Evolutionary conservation across 2,329 filamentous ascomycete species (phyloP).

Genomic region (Fusarium gaditjirri): DNA sequence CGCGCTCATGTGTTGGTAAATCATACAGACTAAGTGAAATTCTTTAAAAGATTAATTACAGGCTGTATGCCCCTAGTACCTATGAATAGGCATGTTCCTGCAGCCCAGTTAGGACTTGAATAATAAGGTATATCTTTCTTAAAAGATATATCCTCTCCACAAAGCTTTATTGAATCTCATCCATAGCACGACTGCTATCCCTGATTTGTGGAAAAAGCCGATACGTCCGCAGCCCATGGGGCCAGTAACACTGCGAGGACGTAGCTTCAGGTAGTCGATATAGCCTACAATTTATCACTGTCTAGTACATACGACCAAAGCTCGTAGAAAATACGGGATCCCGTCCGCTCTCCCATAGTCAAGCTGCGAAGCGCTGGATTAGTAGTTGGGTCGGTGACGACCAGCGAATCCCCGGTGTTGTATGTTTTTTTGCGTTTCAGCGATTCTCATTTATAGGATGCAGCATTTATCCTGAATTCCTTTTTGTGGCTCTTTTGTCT

Average conservation of each 20-base stretch:
- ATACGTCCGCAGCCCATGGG: background rate
- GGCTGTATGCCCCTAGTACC: no score
- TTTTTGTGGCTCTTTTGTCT: background rate
- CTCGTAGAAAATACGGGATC: background rate
- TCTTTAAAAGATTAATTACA: no score
- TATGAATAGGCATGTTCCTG: no score
- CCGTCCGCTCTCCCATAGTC: background rate
- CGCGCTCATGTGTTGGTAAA: no score
- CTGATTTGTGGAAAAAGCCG: no score
- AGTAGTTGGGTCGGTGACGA: background rate
- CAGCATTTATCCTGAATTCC: fast-evolving
- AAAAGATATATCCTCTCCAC: no score
- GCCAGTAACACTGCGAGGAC: background rate
- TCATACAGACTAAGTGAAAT: no score
- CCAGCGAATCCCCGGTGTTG: slow-evolving; percentile 1
- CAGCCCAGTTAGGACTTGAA: no score
- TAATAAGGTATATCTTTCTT: no score
- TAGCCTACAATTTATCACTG: fast-evolving
- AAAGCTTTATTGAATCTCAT: no score
- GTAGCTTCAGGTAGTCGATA: fast-evolving
- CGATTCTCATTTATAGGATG: fast-evolving
- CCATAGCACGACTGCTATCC: no score
- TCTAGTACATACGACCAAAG: background rate
- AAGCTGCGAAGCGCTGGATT: background rate
- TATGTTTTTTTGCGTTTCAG: background rate